Evolutionary conservation across 352 stramenopile genomes (phyloP).

Genomic region (Phytophthora cajani): DNA sequence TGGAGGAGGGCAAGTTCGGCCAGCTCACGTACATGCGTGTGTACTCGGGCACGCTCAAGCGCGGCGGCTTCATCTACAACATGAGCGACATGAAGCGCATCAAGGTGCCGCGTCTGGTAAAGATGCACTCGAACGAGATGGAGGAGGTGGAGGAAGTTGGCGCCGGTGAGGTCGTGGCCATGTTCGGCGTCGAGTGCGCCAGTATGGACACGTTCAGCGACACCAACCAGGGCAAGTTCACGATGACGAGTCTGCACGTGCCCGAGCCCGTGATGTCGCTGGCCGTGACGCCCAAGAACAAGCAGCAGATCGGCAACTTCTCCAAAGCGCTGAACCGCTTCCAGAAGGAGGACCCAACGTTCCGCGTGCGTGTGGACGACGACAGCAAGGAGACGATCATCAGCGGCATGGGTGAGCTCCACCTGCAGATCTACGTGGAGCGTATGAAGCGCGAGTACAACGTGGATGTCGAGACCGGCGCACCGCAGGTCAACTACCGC

Average conservation of each 20-base stretch:
- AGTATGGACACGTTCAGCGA: conserved; percentile 98
- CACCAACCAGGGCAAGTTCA: conserved; percentile 89
- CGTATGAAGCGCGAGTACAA: conserved; percentile 98
- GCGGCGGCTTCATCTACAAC: conserved; percentile 89
- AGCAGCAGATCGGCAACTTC: conserved; percentile 95
- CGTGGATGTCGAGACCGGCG: conserved; percentile 91
- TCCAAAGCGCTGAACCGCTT: conserved; percentile 97
- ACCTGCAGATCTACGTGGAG: conserved; percentile 99
- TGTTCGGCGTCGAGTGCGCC: conserved; percentile 99
- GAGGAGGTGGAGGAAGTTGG: conserved; percentile 96
- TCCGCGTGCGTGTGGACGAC: conserved; percentile 95
- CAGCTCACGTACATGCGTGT: conserved; percentile 99
- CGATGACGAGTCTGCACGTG: conserved; percentile 98
- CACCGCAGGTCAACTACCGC: conserved; percentile 99
- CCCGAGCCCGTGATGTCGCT: conserved; percentile 98
- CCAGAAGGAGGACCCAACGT: conserved; percentile 98
- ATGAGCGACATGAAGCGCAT: conserved; percentile 92
- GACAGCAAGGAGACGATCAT: conserved; percentile 99
- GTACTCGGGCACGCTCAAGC: conserved; percentile 88
- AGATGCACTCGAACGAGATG: conserved; percentile 99
- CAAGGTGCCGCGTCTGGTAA: conserved; percentile 97
- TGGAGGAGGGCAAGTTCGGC: conserved; percentile 99
- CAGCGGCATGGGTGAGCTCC: conserved; percentile 98
- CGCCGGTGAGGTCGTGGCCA: conserved; percentile 97
- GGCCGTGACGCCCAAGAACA: conserved; percentile 96